These are phyloP conservation scores for Candida oleophila DNA, from an alignment of 805 yeast genomes.

Conservation along the genomic window DNA sequence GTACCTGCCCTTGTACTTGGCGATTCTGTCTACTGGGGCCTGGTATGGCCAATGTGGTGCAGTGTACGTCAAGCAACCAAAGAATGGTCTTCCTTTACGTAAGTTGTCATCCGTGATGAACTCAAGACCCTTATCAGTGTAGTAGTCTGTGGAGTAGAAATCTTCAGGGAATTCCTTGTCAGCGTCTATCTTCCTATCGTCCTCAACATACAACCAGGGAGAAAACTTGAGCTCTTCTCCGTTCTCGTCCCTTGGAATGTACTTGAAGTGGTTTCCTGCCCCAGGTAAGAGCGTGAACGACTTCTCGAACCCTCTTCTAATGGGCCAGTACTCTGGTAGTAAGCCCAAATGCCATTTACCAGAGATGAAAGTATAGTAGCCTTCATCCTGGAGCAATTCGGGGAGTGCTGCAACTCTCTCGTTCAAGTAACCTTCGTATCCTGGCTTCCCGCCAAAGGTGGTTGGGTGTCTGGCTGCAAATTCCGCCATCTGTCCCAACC, in stretches of 20 bases:
- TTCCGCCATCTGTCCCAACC: constrained; percentile 59
- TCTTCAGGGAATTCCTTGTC: constrained; percentile 43
- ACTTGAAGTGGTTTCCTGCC: constrained; percentile 56
- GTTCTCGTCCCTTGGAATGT: constrained; percentile 33
- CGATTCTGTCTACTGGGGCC: constrained; percentile 50
- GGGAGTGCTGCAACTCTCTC: constrained; percentile 53
- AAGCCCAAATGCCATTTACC: constrained; percentile 67
- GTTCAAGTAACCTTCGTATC: constrained; percentile 56
- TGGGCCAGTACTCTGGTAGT: constrained; percentile 47
- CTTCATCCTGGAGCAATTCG: constrained; percentile 47
- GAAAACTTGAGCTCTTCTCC: constrained; percentile 32
- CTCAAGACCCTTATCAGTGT: constrained; percentile 44
- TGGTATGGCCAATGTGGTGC: constrained; percentile 72
- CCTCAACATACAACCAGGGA: constrained; percentile 39
- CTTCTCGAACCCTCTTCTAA: constrained; percentile 48
- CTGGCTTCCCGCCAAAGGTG: constrained; percentile 43
- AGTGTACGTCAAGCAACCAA: constrained; percentile 54
- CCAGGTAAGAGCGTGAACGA: constrained; percentile 53
- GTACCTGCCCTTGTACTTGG: constrained; percentile 47
- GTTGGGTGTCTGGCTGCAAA: constrained; percentile 38
- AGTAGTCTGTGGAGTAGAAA: constrained; percentile 45
- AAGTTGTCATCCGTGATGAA: constrained; percentile 22
- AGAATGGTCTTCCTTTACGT: constrained; percentile 49
- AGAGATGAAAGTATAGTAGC: constrained; percentile 50
- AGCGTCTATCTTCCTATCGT: constrained; percentile 36